These are phyloP conservation scores for Leccinum solheimii DNA, from an alignment of 1,284 basidiomycete species.

Conservation along the genomic window DNA sequence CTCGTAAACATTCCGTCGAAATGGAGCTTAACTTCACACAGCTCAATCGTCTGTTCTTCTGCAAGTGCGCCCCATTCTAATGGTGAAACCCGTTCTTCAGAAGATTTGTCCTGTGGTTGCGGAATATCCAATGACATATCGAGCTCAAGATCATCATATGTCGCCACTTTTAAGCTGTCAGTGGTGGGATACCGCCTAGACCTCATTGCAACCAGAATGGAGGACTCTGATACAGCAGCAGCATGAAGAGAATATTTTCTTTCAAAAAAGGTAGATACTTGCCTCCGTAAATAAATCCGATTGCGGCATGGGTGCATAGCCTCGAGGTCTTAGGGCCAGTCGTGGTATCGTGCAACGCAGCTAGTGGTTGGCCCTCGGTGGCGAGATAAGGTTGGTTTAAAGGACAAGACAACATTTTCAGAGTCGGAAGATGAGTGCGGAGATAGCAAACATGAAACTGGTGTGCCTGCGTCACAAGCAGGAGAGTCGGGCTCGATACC, in stretches of 20 bases:
- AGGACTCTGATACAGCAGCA: constrained; percentile 45
- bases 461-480: constrained; percentile 60
- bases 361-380: constrained; percentile 35
- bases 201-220: constrained; percentile 65
- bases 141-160: constrained; percentile 47
- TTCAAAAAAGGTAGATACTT: constrained; percentile 3
- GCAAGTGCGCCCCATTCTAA: constrained; percentile 62
- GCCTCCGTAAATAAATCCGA: constrained; percentile 69
- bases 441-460: constrained; percentile 51
- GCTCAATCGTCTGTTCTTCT: constrained; percentile 60
- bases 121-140: constrained; percentile 42
- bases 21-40: constrained; percentile 59
- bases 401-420: constrained; percentile 51
- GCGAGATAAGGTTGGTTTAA: constrained; percentile 40
- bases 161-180: constrained; percentile 31
- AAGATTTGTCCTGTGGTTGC: constrained; percentile 21
- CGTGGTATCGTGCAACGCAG: constrained; percentile 30
- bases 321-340: constrained; percentile 45
- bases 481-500: constrained; percentile 48
- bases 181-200: constrained; percentile 47
- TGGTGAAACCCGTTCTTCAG: constrained; percentile 36
- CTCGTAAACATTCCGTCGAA: constrained; percentile 47
- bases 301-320: constrained; percentile 58
- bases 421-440: constrained; percentile 39
- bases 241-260: constrained; percentile 7